phyloP scores from a whole-genome alignment of 1,284 basidiomycete species.

The Hypsizygus ulmarius region DNA sequence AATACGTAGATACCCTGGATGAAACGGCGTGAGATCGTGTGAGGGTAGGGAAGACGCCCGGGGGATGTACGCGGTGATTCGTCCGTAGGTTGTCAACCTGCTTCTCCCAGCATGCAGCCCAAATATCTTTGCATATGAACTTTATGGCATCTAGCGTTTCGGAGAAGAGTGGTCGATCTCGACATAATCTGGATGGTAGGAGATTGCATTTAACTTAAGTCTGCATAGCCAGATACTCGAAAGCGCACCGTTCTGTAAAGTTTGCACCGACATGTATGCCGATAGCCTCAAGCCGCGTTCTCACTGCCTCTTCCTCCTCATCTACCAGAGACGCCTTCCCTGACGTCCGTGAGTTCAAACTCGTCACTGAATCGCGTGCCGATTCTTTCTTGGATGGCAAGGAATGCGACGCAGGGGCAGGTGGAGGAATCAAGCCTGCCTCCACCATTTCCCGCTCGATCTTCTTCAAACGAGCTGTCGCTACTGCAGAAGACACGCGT shows the following conservation, averaged over 20 bases:
- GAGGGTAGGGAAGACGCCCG: not conserved
- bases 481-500: slow-evolving; percentile 67
- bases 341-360: slow-evolving; percentile 38
- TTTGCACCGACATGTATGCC: slow-evolving; percentile 86
- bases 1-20: slow-evolving; percentile 88
- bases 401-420: slow-evolving; percentile 38
- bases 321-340: slow-evolving; percentile 38
- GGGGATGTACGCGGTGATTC: slow-evolving; percentile 75
- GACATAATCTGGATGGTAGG: slow-evolving; percentile 77
- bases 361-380: slow-evolving; percentile 53
- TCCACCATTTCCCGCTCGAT: slow-evolving; percentile 74
- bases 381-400: slow-evolving; percentile 41
- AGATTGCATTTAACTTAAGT: not conserved
- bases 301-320: slow-evolving; percentile 73
- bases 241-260: slow-evolving; percentile 75
- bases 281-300: slow-evolving; percentile 74
- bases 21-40: slow-evolving; percentile 1
- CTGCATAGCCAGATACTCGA: not conserved
- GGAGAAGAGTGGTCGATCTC: slow-evolving; percentile 70
- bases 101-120: slow-evolving; percentile 85
- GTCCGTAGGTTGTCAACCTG: slow-evolving; percentile 95
- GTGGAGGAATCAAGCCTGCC: slow-evolving; percentile 61
- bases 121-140: slow-evolving; percentile 96
- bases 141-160: slow-evolving; percentile 91
- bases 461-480: slow-evolving; percentile 59